Base-by-base conservation (phyloP, 2,329 filamentous ascomycete genomes). In the Curvularia sp. region DNA sequence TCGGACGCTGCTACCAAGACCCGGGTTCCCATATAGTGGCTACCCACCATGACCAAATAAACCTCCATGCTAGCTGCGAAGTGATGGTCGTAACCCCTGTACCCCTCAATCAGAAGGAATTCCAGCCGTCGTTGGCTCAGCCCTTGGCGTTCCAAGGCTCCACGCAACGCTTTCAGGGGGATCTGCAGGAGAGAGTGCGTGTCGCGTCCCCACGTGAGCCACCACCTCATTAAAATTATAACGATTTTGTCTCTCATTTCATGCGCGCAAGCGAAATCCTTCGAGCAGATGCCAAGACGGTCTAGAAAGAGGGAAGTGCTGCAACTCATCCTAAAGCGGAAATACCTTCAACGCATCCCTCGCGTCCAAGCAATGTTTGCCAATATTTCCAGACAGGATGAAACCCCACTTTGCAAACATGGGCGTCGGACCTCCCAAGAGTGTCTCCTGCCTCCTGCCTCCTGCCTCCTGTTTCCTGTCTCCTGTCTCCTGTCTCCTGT, bases 201-300 rank as follows among this genome's bases (percentile, higher is more conserved):
- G 49, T 53, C 49, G 52, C 30, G 43, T 53, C 36, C 28, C 32
- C 34, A 47, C 47, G 39, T 45, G n/a, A n/a, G n/a, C n/a, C n/a
- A n/a, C n/a, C n/a, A n/a, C n/a, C n/a, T n/a, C n/a, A n/a, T n/a
- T n/a, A n/a, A n/a, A 39, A 27, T 21, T 34, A n/a, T 28, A 42
- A 39, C 48, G 10, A 27, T 15, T 19, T n/a, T 25, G 21, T n/a
- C 36, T n/a, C 27, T 21, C 15, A 27, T 41, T 30, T 50, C n/a
- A 18, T 18, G 25, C 48, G 25, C 34, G 34, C 46, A 32, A 50
- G 36, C 25, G 18, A 50, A n/a, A n/a, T 50, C 36, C 48, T 42
- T 50, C 12, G 48, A 42, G 23, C 48, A 18, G 32, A 53, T 49
- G 61, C 64, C 55, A 66, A 66, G 61, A 34, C 36, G 60, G 56